Conservation (phyloP, 441 rosid genomes). For the Gossypium laxum region DNA sequence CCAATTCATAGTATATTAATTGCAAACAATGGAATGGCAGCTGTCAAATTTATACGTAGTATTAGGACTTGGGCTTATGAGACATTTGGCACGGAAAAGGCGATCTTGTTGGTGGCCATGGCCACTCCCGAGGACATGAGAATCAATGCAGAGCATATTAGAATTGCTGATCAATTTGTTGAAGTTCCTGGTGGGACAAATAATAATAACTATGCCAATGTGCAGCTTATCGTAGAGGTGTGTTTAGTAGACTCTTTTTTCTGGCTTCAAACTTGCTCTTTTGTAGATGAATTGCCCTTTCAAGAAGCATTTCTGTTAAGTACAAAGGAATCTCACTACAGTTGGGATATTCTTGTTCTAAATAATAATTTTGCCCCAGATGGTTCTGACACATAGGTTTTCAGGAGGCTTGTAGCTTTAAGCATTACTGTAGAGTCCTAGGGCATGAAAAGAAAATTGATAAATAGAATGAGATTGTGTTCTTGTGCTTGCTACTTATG, state of each 20-base stretch:
- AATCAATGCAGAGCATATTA: constrained; percentile 96
- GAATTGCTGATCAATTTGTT: constrained; percentile 99
- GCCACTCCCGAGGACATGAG: constrained; percentile 99
- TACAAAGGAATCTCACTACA: constrained; percentile 1
- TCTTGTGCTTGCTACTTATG: neutral
- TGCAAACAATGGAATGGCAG: constrained; percentile 99
- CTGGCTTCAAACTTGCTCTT: constrained; percentile 1
- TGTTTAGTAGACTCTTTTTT: constrained; percentile 14
- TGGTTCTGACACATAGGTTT: neutral
- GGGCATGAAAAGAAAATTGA: constrained; percentile 10
- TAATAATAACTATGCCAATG: constrained; percentile 97
- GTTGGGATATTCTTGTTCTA: neutral
- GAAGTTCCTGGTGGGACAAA: constrained; percentile 99
- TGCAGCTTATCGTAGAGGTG: constrained; percentile 98
- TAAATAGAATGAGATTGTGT: neutral
- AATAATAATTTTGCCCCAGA: constrained; percentile 1
- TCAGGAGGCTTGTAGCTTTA: neutral
- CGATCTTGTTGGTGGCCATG: constrained; percentile 93
- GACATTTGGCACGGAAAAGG: constrained; percentile 92
- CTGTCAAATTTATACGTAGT: constrained; percentile 96
- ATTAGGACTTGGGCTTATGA: constrained; percentile 96
- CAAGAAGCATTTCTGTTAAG: neutral
- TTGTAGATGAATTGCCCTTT: constrained; percentile 13
- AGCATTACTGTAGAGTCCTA: constrained; percentile 9
- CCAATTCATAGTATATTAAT: constrained; percentile 87